Evolutionary conservation across 768 basidiomycete genomes (phyloP), one percentile per base, ranked within the genome.

Genomic region (Kwoniella dendrophila): DNA sequence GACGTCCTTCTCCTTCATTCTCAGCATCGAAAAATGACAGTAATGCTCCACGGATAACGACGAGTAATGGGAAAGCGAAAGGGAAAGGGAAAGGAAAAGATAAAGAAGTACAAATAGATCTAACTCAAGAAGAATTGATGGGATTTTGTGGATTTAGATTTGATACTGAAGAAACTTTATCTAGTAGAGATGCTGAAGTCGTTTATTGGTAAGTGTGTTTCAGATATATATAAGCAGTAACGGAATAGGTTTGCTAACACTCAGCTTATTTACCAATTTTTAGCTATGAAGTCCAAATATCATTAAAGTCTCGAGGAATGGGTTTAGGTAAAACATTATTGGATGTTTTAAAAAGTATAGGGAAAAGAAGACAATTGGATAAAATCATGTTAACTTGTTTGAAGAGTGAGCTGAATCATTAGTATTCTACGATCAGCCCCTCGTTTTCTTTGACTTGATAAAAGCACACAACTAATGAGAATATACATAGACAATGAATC

Each of bases 221-320:
- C 14, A 29, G 29, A 20, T 20, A 2, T 33, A 16, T 32, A n/a
- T 44, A 47, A 8, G 11, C 8, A 12, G 57, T 4, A 27, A 40
- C 29, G 30, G 16, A 41, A 56, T 26, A 20, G 4, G n/a, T 36
- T 33, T 8, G 45, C 52, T 66, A 54, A 56, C 45, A 6, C 24
- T 22, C 6, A 14, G 24, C 10, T 47, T 6, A 11, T 14, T 6
- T 27, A 36, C 29, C 29, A 44, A 3, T 22, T 2, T 29, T 0
- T 43, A 75, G 73, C 59, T 75, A 75, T 30, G 73, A 75, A 38
- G 22, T 75, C 2, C 73, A 75, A 32, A 30, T 75, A 11, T 18
- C 54, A 3, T 16, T 18, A 1, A 11, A 14, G 3, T 60, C 40
- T 2, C 43, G 71, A 12, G 50, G 73, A 1, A 27, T 32, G 27